Evolutionary conservation across 176 grass and related monocot species (phyloP).

Genomic region (Eleusine indica): DNA sequence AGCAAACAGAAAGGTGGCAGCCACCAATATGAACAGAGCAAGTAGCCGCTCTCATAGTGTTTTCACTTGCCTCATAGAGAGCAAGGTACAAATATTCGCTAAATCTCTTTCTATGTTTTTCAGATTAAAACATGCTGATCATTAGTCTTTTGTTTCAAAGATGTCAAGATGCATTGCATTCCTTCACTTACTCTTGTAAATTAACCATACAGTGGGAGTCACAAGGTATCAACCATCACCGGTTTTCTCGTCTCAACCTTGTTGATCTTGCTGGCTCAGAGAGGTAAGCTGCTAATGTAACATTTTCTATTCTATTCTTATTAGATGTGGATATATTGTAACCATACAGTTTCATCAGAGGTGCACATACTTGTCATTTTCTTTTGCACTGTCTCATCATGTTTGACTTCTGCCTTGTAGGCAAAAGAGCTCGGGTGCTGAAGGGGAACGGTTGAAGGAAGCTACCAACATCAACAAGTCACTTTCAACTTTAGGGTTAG

Average conservation of each 20-base stretch:
- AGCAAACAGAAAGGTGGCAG: slow-evolving; percentile 93
- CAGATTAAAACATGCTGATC: slow-evolving; percentile 1
- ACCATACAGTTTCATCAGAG: background rate
- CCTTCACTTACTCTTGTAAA: slow-evolving; percentile 26
- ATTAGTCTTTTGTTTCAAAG: background rate
- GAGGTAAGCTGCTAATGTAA: slow-evolving; percentile 56
- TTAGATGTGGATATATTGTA: background rate
- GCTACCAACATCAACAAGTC: slow-evolving; percentile 99
- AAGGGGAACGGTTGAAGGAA: slow-evolving; percentile 97
- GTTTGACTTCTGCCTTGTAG: slow-evolving; percentile 41
- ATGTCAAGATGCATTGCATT: background rate
- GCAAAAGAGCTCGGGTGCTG: slow-evolving; percentile 99
- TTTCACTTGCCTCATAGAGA: slow-evolving; percentile 96
- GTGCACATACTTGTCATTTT: background rate
- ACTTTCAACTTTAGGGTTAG: slow-evolving; percentile 93
- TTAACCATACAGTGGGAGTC: slow-evolving; percentile 85
- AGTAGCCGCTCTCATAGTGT: slow-evolving; percentile 99
- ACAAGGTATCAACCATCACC: slow-evolving; percentile 87
- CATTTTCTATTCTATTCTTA: background rate
- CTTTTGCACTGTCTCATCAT: slow-evolving; percentile 24
- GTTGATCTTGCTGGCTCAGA: slow-evolving; percentile 98
- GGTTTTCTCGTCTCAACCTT: slow-evolving; percentile 94
- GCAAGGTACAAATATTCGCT: slow-evolving; percentile 66
- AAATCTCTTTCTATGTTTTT: slow-evolving; percentile 21
- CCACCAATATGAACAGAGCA: slow-evolving; percentile 98